Base-by-base conservation (phyloP, 2,329 filamentous ascomycete genomes). In the Ophiosphaerella narmari region DNA sequence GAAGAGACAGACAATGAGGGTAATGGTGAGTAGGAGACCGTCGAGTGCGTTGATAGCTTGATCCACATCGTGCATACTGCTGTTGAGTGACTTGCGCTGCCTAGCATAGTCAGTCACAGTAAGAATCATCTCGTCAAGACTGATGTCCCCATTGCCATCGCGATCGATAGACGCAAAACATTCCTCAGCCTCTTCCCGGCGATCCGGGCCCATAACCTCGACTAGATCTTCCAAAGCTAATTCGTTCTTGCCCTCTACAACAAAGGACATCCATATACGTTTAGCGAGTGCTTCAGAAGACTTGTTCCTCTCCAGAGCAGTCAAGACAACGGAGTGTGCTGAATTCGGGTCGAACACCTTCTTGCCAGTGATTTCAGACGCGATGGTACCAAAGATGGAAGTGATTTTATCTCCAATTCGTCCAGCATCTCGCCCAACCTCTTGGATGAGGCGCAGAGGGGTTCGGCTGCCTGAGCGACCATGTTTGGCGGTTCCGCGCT, bases 221-320 rank as follows among this genome's bases (percentile, higher is more conserved):
- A 86, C 71, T 33, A 99, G 82, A 68, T 99, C 94, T 4, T 96
- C 91, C 7, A 83, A 74, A 60, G 83, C 90, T 7, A 99, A 80
- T 0, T 87, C 79, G 35, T 97, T 90, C 50, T 86, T 86, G 62
- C 91, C 91, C 74, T 97, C 93, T 4, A 94, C 85, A 1, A 96
- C 94, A 69, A 97, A 96, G 1, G 92, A 97, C 90, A 97, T 96
- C 94, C 94, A 97, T 55, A 97, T 87, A 66, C 94, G 88, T 60
- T 86, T 88, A n/a, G 90, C 92, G 50, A 97, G 78, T n/a, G 94
- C 94, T 71, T 97, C 92, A 0, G 91, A 90, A 6, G 91, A 89
- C 52, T 82, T 81, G 37, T 84, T 86, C 76, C 91, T 93, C 74
- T 97, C 92, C 29, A 97, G 80, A 7, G 93, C 94, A 69, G 95